Percentiles rank a stretch among this genome's conserved stretches.
Evolutionary conservation across 331 rosid species (phyloP).

Genomic region (Quercus phellos): DNA sequence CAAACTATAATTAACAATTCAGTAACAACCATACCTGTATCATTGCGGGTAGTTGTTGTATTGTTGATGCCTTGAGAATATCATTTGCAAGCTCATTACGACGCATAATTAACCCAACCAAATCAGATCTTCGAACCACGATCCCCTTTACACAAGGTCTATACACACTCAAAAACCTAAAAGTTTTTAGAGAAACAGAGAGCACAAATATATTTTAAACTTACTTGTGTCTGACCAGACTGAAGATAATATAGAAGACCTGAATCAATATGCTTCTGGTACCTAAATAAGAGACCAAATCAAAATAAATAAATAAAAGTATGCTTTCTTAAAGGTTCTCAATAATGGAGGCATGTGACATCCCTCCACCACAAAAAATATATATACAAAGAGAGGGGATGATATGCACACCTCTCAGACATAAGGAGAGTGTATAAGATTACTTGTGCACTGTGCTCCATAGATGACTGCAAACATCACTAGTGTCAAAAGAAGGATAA

Average conservation of each 20-base stretch:
- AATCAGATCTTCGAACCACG: conserved; percentile 70
- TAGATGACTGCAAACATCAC: conserved; percentile 58
- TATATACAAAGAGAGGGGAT: neutral
- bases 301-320: conserved; percentile 8
- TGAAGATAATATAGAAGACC: conserved; percentile 90
- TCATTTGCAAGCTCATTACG: conserved; percentile 90
- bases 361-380: neutral
- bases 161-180: conserved; percentile 15
- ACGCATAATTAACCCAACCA: conserved; percentile 80
- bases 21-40: conserved; percentile 41
- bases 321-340: neutral
- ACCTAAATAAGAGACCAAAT: conserved; percentile 41
- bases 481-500: conserved; percentile 20
- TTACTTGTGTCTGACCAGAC: conserved; percentile 80
- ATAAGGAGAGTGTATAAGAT: conserved; percentile 79
- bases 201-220: neutral
- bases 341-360: no score
- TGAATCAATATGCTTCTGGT: conserved; percentile 60
- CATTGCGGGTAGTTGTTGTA: conserved; percentile 81
- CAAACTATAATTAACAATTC: conserved; percentile 7
- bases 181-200: conserved; percentile 12
- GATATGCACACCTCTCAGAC: conserved; percentile 74
- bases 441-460: conserved; percentile 90
- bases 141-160: conserved; percentile 49
- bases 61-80: conserved; percentile 63